Evolutionary conservation across 2,329 filamentous ascomycete genomes (phyloP).

Genomic region (Colletotrichum limetticola): DNA sequence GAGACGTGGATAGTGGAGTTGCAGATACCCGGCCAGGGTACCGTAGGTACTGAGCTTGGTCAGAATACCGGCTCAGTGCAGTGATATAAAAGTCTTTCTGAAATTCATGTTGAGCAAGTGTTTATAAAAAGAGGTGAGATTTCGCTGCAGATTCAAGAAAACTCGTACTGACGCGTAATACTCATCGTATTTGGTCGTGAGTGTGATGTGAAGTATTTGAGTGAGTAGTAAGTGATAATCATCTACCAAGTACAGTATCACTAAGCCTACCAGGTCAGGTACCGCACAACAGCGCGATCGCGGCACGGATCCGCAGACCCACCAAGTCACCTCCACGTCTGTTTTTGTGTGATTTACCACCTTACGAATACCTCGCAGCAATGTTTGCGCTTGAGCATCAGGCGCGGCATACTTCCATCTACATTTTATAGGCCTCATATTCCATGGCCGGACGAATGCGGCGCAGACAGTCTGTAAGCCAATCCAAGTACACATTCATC

Average conservation of each 20-base stretch:
- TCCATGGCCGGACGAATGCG: background rate
- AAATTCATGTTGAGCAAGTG: too few relatives aligned
- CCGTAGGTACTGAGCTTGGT: background rate
- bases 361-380: too few relatives aligned
- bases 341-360: too few relatives aligned
- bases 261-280: background rate
- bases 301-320: conserved; percentile 19
- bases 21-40: background rate
- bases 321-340: background rate
- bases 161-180: background rate
- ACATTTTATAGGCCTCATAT: background rate
- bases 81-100: too few relatives aligned
- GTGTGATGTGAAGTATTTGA: background rate
- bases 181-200: background rate
- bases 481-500: background rate
- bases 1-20: conserved; percentile 4
- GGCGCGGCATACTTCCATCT: background rate
- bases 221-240: background rate
- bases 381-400: too few relatives aligned
- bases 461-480: background rate
- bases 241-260: background rate
- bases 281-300: conserved; percentile 22
- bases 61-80: too few relatives aligned
- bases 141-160: too few relatives aligned
- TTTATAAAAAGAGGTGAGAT: too few relatives aligned